Evolutionary conservation across 192 early-diverging fungal genomes (phyloP), one percentile per base, ranked within the genome.

Genomic region (Haplosporangium gracile): DNA sequence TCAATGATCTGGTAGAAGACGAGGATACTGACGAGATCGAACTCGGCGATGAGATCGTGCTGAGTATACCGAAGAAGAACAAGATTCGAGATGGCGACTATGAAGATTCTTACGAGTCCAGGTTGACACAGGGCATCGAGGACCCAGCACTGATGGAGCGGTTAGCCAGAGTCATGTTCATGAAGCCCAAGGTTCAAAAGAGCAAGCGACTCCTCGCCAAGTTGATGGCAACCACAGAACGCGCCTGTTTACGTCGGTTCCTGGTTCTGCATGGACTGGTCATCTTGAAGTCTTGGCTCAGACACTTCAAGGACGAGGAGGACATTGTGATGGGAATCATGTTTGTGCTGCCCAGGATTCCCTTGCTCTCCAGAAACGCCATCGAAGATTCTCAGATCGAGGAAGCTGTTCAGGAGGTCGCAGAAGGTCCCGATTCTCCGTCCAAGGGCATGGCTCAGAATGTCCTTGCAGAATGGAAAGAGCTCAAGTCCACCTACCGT

Each of bases 351-450:
- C 91, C 93, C 9, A 90, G 89, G 26, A 90, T 99, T 60, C 98
- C 98, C 16, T 91, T 97, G 15, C 82, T 94, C 6, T 94, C 95
- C 9, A 88, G 94, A 47, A 97, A 99, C 86, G 89, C 94, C 11
- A 92, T 98, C 26, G 93, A 95, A 39, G 97, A 96, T 51, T 93
- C 90, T 43, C 90, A 94, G 18, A 88, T 99, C 72, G 94, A 96
- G 76, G 94, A 93, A 16, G 86, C 91, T 18, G 87, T 98, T 10
- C 76, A 86, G 5, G 91, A 89, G 71, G 74, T 94, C 13, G 88
- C 87, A 0, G 88, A 91, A 0, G 75, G 89, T 5, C 86, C 88
- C 8, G 88, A 94, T 40, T 78, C 88, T 55, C 80, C 89, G 10
- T 89, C 92, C 29, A 83, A 88, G 11, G 76, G 84, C 32, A 72